phyloP scores from a whole-genome alignment of 164 flowering plant species.

The Tetrastigma voinierianum region DNA sequence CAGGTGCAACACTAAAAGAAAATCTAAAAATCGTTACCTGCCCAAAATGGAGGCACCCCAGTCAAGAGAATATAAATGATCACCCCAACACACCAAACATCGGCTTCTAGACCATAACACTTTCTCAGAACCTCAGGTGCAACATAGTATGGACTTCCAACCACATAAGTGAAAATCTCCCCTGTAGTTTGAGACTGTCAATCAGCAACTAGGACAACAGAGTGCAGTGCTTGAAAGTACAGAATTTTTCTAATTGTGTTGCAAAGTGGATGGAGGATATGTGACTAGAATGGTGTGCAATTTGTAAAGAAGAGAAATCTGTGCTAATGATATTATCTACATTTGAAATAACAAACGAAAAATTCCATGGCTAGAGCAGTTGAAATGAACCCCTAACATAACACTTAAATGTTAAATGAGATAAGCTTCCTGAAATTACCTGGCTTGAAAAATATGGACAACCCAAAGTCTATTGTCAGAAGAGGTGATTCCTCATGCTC shows the following conservation, averaged over 20 bases:
- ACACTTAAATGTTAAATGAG: background rate
- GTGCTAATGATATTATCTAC: no score
- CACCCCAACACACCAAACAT: constrained; percentile 95
- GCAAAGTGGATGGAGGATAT: background rate
- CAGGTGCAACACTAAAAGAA: background rate
- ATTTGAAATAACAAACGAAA: background rate
- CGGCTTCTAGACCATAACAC: constrained; percentile 75
- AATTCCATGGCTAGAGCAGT: background rate
- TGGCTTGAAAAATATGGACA: constrained; percentile 85
- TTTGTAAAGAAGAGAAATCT: background rate
- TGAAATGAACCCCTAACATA: constrained; percentile 1
- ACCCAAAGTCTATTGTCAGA: constrained; percentile 81
- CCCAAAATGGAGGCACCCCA: constrained; percentile 97
- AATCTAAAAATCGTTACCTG: constrained; percentile 45
- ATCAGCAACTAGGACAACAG: background rate
- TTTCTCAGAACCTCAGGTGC: constrained; percentile 81
- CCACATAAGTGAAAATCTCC: constrained; percentile 71
- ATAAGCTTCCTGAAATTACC: constrained; percentile 35
- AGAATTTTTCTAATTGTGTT: background rate
- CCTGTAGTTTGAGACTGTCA: constrained; percentile 40
- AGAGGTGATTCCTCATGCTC: constrained; percentile 71
- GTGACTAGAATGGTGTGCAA: background rate
- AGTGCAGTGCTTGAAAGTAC: background rate
- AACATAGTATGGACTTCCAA: constrained; percentile 93
- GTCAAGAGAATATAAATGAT: constrained; percentile 69